Evolutionary conservation across 768 basidiomycete species (phyloP), one percentile per base, ranked within the genome.

Genomic region (Agaricus subrufescens): DNA sequence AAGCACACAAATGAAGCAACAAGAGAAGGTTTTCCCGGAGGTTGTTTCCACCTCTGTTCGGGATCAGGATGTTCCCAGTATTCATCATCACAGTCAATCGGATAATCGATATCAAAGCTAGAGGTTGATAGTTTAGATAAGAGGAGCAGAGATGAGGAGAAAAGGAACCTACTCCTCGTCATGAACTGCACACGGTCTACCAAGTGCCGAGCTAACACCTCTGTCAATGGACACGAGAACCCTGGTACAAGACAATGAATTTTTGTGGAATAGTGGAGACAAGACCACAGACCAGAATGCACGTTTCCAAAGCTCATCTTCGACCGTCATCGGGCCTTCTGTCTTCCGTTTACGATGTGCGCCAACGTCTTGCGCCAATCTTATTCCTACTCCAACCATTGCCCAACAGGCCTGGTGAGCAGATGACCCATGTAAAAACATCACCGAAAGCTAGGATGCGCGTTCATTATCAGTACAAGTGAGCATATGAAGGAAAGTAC

Each of bases 361-460:
- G 23, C 92, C 85, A 12, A 91, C 83, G 61, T 94, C 91, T 65
- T 91, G 86, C 0, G 86, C 84, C 29, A 87, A 70, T 3, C 90
- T 83, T 39, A 93, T 76, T 26, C 87, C 87, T 40, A 90, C 76
- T 3, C 88, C 87, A 30, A 85, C 77, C 49, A 87, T 68, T 3
- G 81, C 81, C 90, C 90, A 91, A 54, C 77, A 81, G 10, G 81
- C 77, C 52, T 86, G 84, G 2, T 84, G 84, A 0, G 80, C 78
- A 0, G 80, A 82, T 0, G 81, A 79, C 0, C 81, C 82, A 61
- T 79, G 78, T 23, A 84, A 70, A 66, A 77, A 85, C 60, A 75
- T 64, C 0, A 79, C 76, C 9, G 77, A 72, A n/a, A 86, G 65
- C 85, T 86, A 38, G 34, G 34, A 4, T n/a, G n/a, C n/a, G n/a